Percentiles rank a stretch among this genome's conserved stretches.
These are phyloP conservation scores for Trypanosoma melophagium DNA, from an alignment of 208 protist genomes.

Conservation along the genomic window DNA sequence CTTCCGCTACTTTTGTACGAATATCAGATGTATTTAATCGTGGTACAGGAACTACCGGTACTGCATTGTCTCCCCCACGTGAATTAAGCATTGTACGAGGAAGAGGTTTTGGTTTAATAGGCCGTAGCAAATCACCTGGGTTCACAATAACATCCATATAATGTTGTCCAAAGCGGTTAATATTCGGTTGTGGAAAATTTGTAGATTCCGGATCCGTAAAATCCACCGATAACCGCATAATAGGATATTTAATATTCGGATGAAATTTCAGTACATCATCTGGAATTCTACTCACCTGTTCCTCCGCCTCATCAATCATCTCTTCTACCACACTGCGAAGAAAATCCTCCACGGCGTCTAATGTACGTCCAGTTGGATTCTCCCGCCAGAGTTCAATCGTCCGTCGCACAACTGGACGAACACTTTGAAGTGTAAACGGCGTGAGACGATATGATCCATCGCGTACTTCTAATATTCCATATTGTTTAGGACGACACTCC, in stretches of 20 bases:
- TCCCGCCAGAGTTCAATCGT: conserved; percentile 75
- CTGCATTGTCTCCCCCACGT: conserved; percentile 2
- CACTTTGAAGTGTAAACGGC: conserved; percentile 83
- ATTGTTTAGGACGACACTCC: conserved; percentile 96
- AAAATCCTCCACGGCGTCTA: conserved; percentile 86
- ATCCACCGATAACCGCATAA: conserved; percentile 83
- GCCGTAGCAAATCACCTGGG: conserved; percentile 71
- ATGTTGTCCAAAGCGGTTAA: conserved; percentile 88
- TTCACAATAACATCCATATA: conserved; percentile 90
- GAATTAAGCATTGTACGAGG: conserved; percentile 7
- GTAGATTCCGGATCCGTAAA: conserved; percentile 69
- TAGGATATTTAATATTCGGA: conserved; percentile 81
- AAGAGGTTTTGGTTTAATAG: conserved; percentile 63
- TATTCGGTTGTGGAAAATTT: conserved; percentile 83
- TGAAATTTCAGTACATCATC: conserved; percentile 78
- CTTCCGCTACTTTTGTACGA: conserved; percentile 80
- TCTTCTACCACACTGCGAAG: conserved; percentile 68
- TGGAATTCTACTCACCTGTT: conserved; percentile 62
- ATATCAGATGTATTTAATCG: conserved; percentile 75
- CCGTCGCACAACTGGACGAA: conserved; percentile 92
- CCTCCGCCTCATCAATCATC: conserved; percentile 82
- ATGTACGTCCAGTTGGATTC: conserved; percentile 53
- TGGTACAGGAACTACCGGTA: conserved; percentile 44
- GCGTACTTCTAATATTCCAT: conserved; percentile 83
- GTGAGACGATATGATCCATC: conserved; percentile 85